Percentiles rank a stretch among this genome's conserved stretches.
These are phyloP conservation scores for Diplocarpon mali DNA, from an alignment of 2,329 filamentous ascomycete species.

Conservation along the genomic window DNA sequence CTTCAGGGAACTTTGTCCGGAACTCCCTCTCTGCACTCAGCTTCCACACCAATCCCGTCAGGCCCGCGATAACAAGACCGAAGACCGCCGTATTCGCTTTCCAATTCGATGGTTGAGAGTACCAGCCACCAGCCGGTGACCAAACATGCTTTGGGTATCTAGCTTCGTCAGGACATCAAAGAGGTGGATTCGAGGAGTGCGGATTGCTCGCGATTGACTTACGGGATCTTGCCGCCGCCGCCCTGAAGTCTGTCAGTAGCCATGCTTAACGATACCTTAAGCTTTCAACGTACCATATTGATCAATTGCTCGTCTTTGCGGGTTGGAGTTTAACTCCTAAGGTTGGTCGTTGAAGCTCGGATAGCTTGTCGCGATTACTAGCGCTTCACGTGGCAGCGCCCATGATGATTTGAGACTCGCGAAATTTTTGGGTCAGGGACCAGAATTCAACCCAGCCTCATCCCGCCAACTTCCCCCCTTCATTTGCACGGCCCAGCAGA, in stretches of 20 bases:
- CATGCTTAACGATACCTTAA: background rate
- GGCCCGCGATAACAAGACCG: conserved; percentile 53
- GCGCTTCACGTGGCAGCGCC: conserved; percentile 9
- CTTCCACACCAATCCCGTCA: conserved; percentile 58
- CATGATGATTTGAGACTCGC: conserved; percentile 10
- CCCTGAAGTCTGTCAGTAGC: conserved; percentile 44
- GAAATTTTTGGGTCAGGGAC: conserved; percentile 18
- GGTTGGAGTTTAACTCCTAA: conserved; percentile 7
- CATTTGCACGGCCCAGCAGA: conserved; percentile 9
- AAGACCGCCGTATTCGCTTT: conserved; percentile 78
- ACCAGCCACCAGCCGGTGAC: conserved; percentile 98
- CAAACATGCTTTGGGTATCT: conserved; percentile 99
- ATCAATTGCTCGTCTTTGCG: conserved; percentile 24
- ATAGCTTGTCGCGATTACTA: conserved; percentile 9
- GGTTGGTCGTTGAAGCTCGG: conserved; percentile 14
- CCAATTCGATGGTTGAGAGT: conserved; percentile 91
- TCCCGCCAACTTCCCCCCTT: conserved; percentile 8
- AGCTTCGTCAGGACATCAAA: conserved; percentile 18
- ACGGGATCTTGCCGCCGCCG: conserved; percentile 71
- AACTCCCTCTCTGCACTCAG: conserved; percentile 64
- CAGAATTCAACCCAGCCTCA: conserved; percentile 8
- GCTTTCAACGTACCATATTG: conserved; percentile 44
- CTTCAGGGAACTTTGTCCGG: conserved; percentile 65
- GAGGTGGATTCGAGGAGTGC: conserved; percentile 4
- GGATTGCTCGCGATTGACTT: conserved; percentile 28